Conservation (phyloP, 768 basidiomycete genomes). For the Collybia nuda region DNA sequence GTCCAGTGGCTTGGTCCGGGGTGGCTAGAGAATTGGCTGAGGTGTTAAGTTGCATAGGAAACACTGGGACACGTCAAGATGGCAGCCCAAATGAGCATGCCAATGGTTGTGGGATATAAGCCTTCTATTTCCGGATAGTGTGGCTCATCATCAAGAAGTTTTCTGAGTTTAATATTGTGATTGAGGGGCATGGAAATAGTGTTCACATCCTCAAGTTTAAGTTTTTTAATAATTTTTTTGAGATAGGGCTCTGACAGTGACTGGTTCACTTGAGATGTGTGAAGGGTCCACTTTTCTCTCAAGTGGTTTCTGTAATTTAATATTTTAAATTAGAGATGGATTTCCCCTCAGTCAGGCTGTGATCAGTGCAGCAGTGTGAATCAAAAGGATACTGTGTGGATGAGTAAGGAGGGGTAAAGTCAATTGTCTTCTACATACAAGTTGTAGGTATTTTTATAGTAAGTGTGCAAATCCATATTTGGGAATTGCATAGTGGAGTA, state of each 20-base stretch:
- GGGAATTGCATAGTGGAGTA: too few relatives aligned
- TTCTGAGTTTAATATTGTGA: constrained; percentile 16
- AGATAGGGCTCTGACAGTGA: constrained; percentile 29
- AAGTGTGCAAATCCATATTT: too few relatives aligned
- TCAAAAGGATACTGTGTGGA: too few relatives aligned
- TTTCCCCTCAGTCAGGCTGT: too few relatives aligned
- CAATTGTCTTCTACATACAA: too few relatives aligned
- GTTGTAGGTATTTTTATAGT: too few relatives aligned
- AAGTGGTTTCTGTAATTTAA: too few relatives aligned
- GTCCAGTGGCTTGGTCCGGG: constrained; percentile 13
- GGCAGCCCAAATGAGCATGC: constrained; percentile 15
- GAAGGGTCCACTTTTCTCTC: too few relatives aligned
- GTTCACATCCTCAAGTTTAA: constrained; percentile 19
- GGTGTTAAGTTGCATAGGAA: constrained; percentile 27
- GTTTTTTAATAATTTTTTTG: constrained; percentile 20
- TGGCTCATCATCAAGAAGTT: constrained; percentile 8
- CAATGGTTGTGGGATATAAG: constrained; percentile 18
- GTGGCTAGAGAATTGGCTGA: constrained; percentile 31
- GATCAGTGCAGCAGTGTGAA: too few relatives aligned
- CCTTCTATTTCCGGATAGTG: neutral
- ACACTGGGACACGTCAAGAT: constrained; percentile 36
- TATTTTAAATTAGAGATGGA: too few relatives aligned
- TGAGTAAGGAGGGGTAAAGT: too few relatives aligned
- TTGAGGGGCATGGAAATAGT: constrained; percentile 23
- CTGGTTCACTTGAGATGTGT: too few relatives aligned